These are phyloP conservation scores for Elymus sibiricus DNA, from an alignment of 176 grass and related monocot species.

Conservation along the genomic window DNA sequence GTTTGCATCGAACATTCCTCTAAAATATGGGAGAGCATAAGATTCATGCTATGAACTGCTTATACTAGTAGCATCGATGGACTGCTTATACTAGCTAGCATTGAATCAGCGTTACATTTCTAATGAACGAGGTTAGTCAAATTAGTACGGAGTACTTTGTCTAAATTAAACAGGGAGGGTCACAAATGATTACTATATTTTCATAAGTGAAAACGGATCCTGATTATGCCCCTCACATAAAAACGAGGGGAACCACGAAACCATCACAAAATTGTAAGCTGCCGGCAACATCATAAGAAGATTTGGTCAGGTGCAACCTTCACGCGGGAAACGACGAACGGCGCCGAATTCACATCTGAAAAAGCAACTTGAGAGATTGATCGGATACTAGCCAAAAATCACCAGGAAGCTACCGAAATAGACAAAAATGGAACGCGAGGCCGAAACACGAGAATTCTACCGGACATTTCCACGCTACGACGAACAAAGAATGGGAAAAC, in stretches of 20 bases:
- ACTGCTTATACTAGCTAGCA: not conserved
- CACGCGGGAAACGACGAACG: slow-evolving; percentile 2
- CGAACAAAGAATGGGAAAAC: not conserved
- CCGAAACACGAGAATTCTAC: not conserved
- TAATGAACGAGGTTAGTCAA: not conserved
- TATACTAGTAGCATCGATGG: not conserved
- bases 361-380: not conserved
- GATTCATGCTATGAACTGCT: slow-evolving; percentile 24
- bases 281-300: not conserved
- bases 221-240: not conserved
- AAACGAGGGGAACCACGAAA: not conserved
- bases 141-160: not conserved
- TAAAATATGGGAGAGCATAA: slow-evolving; percentile 7
- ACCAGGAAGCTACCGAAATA: not conserved
- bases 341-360: not conserved
- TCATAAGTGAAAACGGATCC: not conserved
- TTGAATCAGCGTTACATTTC: slow-evolving; percentile 3
- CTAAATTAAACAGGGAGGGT: not conserved
- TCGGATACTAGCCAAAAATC: not conserved
- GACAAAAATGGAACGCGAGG: not conserved
- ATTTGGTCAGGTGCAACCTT: slow-evolving; percentile 17
- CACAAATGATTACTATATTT: not conserved
- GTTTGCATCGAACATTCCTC: slow-evolving; percentile 38
- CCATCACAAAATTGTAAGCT: not conserved
- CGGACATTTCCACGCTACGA: not conserved